Base-by-base conservation (phyloP, 306 rosid genomes). In the Malus asiatica region DNA sequence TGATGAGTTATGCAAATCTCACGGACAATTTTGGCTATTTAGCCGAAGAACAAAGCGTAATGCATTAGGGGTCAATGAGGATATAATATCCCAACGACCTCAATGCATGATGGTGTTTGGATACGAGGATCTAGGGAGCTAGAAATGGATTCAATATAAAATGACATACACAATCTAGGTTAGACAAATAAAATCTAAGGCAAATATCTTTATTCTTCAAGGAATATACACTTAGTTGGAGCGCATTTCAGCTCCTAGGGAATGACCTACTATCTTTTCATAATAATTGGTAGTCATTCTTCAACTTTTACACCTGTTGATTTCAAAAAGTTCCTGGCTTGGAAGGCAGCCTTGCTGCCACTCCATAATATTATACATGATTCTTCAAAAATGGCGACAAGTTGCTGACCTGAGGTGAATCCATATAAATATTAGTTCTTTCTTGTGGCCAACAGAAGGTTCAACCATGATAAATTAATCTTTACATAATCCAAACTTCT, bases 51-150 rank as follows among this genome's bases (percentile, higher is more conserved):
- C 63, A 19, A 63, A 55, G 58, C 29, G 46, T 46, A 46, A 46
- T 13, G 53, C 53, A 46, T 46, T 52, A 13, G 5, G 71, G 25
- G 27, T 40, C 25, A 1, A 51, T n/a, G 66, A 12, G 8, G 45
- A 72, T 42, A 77, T 68, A 48, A 70, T 13, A 85, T 58, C 69
- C 27, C 64, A 19, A 22, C 52, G 9, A 74, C 70, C 52, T 25
- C 68, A 65, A 66, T 70, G 59, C 11, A 71, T 73, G 78, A 68
- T 83, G 64, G 44, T 76, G 81, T 61, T 60, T 72, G 80, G 83
- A 74, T 61, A 27, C 32, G 60, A 23, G 46, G 77, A 61, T 74
- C 77, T 42, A 74, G 19, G 58, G 68, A 16, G 40, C 77, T 23
- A 42, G 9, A 44, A 48, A 61, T 25, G 68, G 44, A 11, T 4